Base-by-base conservation (phyloP, 2,329 filamentous ascomycete genomes). In the Fusarium domesticum region DNA sequence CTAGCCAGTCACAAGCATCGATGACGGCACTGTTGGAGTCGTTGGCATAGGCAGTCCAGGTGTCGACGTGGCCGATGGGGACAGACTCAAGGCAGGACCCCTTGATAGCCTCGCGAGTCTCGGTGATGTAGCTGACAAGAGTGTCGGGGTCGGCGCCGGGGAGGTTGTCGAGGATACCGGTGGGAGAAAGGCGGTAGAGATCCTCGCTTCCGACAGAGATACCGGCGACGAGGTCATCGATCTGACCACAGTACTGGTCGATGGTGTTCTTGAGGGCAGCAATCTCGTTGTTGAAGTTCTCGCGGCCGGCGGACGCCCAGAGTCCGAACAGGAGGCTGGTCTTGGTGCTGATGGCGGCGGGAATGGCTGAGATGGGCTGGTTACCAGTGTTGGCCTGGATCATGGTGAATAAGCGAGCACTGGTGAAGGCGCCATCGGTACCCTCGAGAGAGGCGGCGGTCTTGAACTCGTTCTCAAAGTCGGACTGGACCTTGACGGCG, bases 171-270 rank as follows among this genome's bases (percentile, higher is more conserved):
- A 73, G 68, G 48, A 84, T 77, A 43, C 87, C 88, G 8, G 76
- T 84, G n/a, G 80, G 77, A 0, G 87, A 87, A 67, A 77, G 79
- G 61, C 88, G 85, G 76, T 93, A 93, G 34, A 93, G 77, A 65
- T 96, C 90, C 75, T 96, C 90, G 54, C 79, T 87, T 50, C 90
- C 90, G 41, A 95, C 81, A 1, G 88, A 91, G 69, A 95, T 92
- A 65, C 88, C 90, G 44, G 82, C 84, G 34, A 95, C 81, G 15
- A 86, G 72, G 43, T 75, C 71, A 31, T 77, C 76, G 58, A 95
- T 82, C 37, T 75, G 70, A 8, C 71, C 68, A 45, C 87, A 88
- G 64, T 89, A 90, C 60, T 81, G 73, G 37, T 68, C 54, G 53
- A 91, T 85, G 54, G 89, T 87, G 34, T 74, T 69, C 64, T 79